Base-by-base conservation (phyloP, 805 yeast species). In the Wickerhamiella slavikovae region DNA sequence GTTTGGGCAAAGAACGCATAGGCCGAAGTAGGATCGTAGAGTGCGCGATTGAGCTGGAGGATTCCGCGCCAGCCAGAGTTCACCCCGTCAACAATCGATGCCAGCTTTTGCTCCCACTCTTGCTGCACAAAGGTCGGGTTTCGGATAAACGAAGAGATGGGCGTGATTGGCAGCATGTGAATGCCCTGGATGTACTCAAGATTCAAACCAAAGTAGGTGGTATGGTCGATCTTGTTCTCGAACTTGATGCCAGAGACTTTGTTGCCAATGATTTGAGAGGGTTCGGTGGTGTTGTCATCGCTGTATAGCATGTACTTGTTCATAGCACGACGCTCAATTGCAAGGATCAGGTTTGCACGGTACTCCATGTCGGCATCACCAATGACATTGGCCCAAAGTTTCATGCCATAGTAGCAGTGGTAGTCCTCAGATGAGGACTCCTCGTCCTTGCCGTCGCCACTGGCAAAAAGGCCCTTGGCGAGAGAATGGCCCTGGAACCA, bases 401-500 rank as follows among this genome's bases (percentile, higher is more conserved):
- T 70, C 57, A 72, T 64, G 4, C 67, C 80, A 45, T 71, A 74
- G 22, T 68, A 65, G 40, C 68, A 70, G 41, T 71, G 68, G 44
- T 67, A 67, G 44, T 75, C 85, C 44, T 76, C 85, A 24, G 76
- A 66, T 12, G 73, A 52, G 8, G 75, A 65, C 44, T 72, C 82
- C 46, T 72, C 73, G 44, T 73, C 74, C 38, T 70, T 67, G 23
- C 83, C 82, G 44, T 71, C 78, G 2, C 64, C 68, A 25, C 66
- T 57, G 9, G 59, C 64, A 41, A 62, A 66, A 15, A 75, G 44
- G 3, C 85, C 85, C 37, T 65, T 63, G 6, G 83, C 82, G 71
- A 77, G 71, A 17, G 76, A 66, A 44, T 75, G 85, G 5, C 85
- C 83, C 37, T 58, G 52, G 49, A 49, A 75, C 68, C 76, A 75